A percentile compares a stretch with the other conserved stretches of the same genome.
Conservation (phyloP, 1,284 basidiomycete species). For the Cronartium quercuum region DNA sequence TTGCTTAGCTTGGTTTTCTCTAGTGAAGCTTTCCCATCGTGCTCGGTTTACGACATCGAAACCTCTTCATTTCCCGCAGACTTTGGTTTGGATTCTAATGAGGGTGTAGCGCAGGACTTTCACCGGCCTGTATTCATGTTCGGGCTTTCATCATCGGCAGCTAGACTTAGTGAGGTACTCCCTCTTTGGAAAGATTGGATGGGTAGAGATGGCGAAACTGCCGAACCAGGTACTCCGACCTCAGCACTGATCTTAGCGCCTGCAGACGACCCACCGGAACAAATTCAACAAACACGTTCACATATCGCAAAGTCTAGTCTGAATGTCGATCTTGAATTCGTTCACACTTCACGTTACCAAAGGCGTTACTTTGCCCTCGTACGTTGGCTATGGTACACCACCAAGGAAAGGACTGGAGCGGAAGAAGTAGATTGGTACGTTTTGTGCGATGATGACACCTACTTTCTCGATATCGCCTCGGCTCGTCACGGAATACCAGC, state of each 20-base stretch:
- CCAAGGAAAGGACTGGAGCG: not conserved
- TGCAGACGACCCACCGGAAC: not conserved
- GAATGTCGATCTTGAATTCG: not conserved
- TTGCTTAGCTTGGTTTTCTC: not conserved
- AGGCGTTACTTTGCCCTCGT: not conserved
- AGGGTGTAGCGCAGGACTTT: not conserved
- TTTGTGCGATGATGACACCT: conserved; percentile 2
- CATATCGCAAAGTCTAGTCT: not conserved
- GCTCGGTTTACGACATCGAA: not conserved
- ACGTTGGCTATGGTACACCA: not conserved
- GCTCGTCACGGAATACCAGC: not conserved
- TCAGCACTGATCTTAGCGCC: not conserved
- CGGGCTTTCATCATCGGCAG: not conserved
- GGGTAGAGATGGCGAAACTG: not conserved
- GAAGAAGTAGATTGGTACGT: conserved; percentile 2
- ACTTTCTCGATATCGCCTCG: not conserved
- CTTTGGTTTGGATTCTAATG: not conserved
- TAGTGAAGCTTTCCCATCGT: not conserved
- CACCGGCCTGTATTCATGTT: not conserved
- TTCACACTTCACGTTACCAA: not conserved
- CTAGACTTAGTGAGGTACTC: not conserved
- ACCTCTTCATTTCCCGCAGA: not conserved
- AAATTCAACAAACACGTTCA: not conserved
- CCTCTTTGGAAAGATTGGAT: conserved; percentile 1
- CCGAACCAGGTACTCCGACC: not conserved